Percentiles rank a stretch among this genome's conserved stretches.
phyloP scores from a whole-genome alignment of 108 stramenopile species.

The Nitzschia inconspicua region DNA sequence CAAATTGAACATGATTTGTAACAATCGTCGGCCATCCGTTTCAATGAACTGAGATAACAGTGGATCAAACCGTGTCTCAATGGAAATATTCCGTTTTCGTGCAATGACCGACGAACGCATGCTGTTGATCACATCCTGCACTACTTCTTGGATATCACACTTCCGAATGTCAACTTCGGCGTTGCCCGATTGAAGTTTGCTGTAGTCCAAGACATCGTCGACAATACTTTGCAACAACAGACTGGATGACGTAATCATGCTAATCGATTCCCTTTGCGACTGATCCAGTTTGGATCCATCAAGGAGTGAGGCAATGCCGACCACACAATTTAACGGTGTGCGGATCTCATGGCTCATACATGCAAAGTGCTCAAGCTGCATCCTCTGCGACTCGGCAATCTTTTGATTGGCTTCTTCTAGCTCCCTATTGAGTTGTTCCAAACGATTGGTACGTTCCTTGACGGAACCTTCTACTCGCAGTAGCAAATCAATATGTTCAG shows the following conservation, averaged over 20 bases:
- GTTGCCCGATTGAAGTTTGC: constrained; percentile 17
- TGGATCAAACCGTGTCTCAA: constrained; percentile 26
- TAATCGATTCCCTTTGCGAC: constrained; percentile 24
- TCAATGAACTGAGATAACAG: constrained; percentile 20
- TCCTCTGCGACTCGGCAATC: constrained; percentile 10
- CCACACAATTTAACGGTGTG: constrained; percentile 32
- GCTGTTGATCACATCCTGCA: background rate
- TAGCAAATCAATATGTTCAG: constrained; percentile 22
- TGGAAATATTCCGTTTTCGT: background rate
- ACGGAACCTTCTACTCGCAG: constrained; percentile 20
- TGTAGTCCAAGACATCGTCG: constrained; percentile 33
- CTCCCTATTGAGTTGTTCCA: constrained; percentile 23
- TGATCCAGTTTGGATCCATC: constrained; percentile 27
- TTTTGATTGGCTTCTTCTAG: constrained; percentile 17
- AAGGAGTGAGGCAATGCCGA: constrained; percentile 23
- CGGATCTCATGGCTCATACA: constrained; percentile 31
- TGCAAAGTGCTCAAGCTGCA: constrained; percentile 32
- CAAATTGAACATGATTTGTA: constrained; percentile 50
- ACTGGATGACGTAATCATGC: constrained; percentile 25
- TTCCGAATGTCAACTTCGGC: constrained; percentile 10
- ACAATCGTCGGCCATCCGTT: constrained; percentile 39
- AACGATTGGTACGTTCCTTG: constrained; percentile 15
- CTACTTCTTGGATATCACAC: background rate
- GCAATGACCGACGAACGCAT: background rate
- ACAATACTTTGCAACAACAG: constrained; percentile 19